Evolutionary conservation across 2,329 filamentous ascomycete genomes (phyloP), one percentile per base, ranked within the genome.

Genomic region (Fusarium scirpi): DNA sequence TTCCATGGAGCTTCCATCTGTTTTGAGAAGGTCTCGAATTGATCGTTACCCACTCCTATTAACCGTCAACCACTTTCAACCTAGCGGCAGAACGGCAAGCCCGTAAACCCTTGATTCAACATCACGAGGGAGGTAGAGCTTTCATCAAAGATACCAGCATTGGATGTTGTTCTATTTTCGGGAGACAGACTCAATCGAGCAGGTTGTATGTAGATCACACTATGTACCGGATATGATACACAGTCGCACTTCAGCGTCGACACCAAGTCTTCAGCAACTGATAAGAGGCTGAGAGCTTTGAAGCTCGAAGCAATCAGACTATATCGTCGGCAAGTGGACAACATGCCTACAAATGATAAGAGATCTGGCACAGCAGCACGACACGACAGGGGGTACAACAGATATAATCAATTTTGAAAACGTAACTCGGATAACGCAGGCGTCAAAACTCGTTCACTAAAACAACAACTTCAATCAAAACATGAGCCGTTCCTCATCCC

Each of bases 401-500:
- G 49, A 56, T 27, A 30, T 40, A 55, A 67, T 63, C 69, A 70
- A 63, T 54, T 63, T 62, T 54, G 51, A 51, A 46, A 32, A 56
- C 53, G 47, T 65, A 67, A 62, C 62, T 60, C 48, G 46, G 58
- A 67, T 62, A 74, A 72, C 53, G 43, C 46, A 61, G 45, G 58
- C 63, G 49, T 58, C 54, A 32, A 72, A 61, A 65, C 60, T 57
- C 49, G 30, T 67, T 43, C 52, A 41, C 61, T 64, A 67, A 67
- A 59, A 58, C 62, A 69, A 55, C 67, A 75, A 69, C 67, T 54
- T 69, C 67, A 72, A 71, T 63, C 68, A 71, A 67, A 63, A 71
- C 70, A 65, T 63, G 70, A 76, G 64, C 71, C 67, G 65, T 77
- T 74, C 61, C 70, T 76, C 70, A 53, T 75, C 63, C 76, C 75